phyloP scores from a whole-genome alignment of 805 yeast genomes.

The Yarrowia sp. region DNA sequence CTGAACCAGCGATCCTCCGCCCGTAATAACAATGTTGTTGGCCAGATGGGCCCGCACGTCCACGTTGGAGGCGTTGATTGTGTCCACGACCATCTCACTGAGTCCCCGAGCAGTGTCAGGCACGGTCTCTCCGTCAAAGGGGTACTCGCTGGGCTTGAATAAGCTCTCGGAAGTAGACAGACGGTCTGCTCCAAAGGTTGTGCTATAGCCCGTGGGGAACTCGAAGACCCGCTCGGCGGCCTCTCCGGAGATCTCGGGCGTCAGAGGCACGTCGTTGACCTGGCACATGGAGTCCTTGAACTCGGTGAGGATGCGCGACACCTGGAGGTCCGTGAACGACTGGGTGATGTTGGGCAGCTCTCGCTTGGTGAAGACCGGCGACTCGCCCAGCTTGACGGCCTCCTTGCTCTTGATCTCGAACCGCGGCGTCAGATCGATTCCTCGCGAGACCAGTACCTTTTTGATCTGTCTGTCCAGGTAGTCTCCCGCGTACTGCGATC shows the following conservation, averaged over 20 bases:
- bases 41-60: conserved; percentile 88
- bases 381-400: conserved; percentile 37
- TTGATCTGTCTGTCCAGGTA: conserved; percentile 56
- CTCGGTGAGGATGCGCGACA: conserved; percentile 47
- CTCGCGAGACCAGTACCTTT: conserved; percentile 42
- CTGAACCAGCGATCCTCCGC: conserved; percentile 77
- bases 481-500: conserved; percentile 69
- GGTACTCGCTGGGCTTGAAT: conserved; percentile 55
- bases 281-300: conserved; percentile 46
- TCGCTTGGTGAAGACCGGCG: conserved; percentile 39
- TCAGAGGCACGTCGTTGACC: conserved; percentile 46
- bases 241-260: conserved; percentile 36
- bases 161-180: conserved; percentile 67
- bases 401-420: conserved; percentile 53
- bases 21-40: conserved; percentile 83
- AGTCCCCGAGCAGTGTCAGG: conserved; percentile 41
- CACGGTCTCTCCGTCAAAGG: conserved; percentile 30
- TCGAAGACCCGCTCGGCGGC: conserved; percentile 48
- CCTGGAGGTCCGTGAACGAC: conserved; percentile 57
- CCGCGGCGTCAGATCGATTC: conserved; percentile 45
- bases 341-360: conserved; percentile 42
- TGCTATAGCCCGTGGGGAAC: conserved; percentile 58
- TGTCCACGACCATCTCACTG: conserved; percentile 58
- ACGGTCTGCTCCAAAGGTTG: conserved; percentile 61
- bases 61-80: conserved; percentile 57